These are phyloP conservation scores for Plasmopara muralis DNA, from an alignment of 352 stramenopile species.

Conservation along the genomic window DNA sequence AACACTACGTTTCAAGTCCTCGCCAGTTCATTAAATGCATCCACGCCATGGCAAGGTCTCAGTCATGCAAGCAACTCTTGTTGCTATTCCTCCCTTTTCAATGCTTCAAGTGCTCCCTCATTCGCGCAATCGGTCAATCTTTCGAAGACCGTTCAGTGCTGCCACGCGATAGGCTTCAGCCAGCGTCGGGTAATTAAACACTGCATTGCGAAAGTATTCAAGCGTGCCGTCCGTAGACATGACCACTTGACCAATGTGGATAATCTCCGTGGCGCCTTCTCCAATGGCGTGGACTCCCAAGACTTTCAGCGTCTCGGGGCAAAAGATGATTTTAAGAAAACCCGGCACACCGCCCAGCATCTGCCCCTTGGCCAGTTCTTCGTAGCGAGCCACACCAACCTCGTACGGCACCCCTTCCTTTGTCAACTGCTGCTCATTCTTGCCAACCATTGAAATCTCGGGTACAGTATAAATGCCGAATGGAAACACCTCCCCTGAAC, in stretches of 20 bases:
- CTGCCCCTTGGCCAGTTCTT: conserved; percentile 85
- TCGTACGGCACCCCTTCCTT: conserved; percentile 77
- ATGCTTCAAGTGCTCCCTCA: conserved; percentile 3
- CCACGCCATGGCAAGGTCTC: too few species aligned
- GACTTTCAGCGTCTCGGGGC: conserved; percentile 72
- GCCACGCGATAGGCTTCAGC: conserved; percentile 88
- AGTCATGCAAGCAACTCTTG: too few species aligned
- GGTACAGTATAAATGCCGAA: conserved; percentile 91
- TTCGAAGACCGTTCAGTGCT: conserved; percentile 73
- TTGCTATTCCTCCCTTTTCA: too few species aligned
- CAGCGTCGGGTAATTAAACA: conserved; percentile 92
- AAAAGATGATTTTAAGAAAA: conserved; percentile 86
- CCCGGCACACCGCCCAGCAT: conserved; percentile 76
- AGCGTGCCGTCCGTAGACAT: conserved; percentile 74
- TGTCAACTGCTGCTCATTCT: conserved; percentile 84
- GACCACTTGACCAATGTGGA: conserved; percentile 88
- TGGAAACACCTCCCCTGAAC: conserved; percentile 72
- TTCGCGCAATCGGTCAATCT: conserved; percentile 49
- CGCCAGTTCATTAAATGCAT: too few species aligned
- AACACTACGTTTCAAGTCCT: too few species aligned
- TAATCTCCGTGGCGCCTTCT: conserved; percentile 87
- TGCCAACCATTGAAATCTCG: conserved; percentile 88
- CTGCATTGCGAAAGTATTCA: conserved; percentile 85
- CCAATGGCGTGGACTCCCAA: conserved; percentile 86
- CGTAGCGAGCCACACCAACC: conserved; percentile 81